phyloP scores from a whole-genome alignment of 1,139 yeast genomes.

The Insectozyma bohioensis region DNA sequence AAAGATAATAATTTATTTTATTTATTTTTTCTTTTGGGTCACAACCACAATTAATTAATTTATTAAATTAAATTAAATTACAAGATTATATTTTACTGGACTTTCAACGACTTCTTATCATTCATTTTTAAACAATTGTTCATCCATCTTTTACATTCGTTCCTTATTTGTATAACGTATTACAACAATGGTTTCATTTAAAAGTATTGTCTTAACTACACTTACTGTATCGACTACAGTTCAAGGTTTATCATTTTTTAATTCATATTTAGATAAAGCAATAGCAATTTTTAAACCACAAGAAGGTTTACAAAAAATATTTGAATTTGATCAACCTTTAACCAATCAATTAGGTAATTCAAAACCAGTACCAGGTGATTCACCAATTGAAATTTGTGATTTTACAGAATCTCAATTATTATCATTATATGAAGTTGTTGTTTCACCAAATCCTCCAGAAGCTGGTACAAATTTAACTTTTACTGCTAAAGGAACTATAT shows the following conservation, averaged over 20 bases:
- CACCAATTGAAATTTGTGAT: constrained; percentile 82
- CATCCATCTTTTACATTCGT: too few relatives aligned
- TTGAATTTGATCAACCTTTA: constrained; percentile 1
- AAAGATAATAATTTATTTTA: too few relatives aligned
- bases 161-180: too few relatives aligned
- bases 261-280: constrained; percentile 18
- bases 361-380: constrained; percentile 84
- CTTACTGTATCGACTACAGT: constrained; percentile 18
- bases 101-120: too few relatives aligned
- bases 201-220: constrained; percentile 19
- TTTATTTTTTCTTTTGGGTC: too few relatives aligned
- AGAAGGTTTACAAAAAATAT: constrained; percentile 2
- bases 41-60: too few relatives aligned
- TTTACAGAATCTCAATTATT: constrained; percentile 60
- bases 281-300: constrained; percentile 18
- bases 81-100: too few relatives aligned
- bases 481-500: constrained; percentile 65
- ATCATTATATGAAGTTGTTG: constrained; percentile 54
- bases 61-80: too few relatives aligned
- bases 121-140: too few relatives aligned
- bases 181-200: constrained; percentile 28
- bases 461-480: constrained; percentile 81
- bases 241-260: constrained; percentile 18
- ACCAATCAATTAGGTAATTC: constrained; percentile 21
- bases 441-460: constrained; percentile 85